A percentile compares a stretch with the other conserved stretches of the same genome.
phyloP scores from a whole-genome alignment of 306 rosid genomes.

The Trifolium pratense region DNA sequence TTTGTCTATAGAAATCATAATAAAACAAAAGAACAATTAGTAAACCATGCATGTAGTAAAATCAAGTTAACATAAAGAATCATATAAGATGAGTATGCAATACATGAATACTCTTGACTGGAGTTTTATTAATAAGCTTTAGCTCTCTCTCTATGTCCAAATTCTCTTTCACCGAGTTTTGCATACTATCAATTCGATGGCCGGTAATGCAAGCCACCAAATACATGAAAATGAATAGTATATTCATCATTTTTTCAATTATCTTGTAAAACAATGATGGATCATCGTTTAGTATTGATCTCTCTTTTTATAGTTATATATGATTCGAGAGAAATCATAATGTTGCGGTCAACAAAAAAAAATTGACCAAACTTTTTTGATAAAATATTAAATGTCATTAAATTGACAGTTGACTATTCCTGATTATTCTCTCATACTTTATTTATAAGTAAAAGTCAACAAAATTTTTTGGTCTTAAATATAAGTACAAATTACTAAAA shows the following conservation, averaged over 20 bases:
- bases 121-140: background rate
- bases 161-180: background rate
- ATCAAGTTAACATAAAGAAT: background rate
- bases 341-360: too few relatives aligned
- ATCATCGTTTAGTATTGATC: background rate
- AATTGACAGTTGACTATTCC: too few relatives aligned
- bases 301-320: background rate
- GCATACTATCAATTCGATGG: background rate
- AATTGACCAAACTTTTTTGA: too few relatives aligned
- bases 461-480: too few relatives aligned
- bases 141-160: background rate
- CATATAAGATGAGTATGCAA: background rate
- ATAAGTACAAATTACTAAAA: too few relatives aligned
- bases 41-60: too few relatives aligned
- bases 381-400: too few relatives aligned
- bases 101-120: background rate
- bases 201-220: background rate
- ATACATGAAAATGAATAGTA: background rate
- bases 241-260: slow-evolving; percentile 1
- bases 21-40: background rate
- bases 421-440: too few relatives aligned
- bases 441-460: too few relatives aligned
- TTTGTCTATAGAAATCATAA: background rate
- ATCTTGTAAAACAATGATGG: background rate
- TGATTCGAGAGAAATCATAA: too few relatives aligned